Base-by-base conservation (phyloP, 2,329 filamentous ascomycete genomes). In the Phoma herbarum region DNA sequence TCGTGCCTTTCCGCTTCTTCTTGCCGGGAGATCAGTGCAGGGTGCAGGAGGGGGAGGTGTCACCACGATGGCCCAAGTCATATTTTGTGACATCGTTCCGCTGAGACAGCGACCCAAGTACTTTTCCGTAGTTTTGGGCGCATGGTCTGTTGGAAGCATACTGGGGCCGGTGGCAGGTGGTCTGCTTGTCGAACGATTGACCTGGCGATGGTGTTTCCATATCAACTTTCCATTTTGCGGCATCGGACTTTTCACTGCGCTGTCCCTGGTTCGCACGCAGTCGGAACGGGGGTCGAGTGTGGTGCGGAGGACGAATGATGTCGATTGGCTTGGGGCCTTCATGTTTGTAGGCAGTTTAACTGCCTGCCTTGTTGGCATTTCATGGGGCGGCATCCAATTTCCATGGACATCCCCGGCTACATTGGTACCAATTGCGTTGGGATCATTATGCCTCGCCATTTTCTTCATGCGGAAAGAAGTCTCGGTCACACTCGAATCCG, bases 141-240 rank as follows among this genome's bases (percentile, higher is more conserved):
- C 78, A 78, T 87, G 84, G 85, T 80, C 83, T 0, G 47, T 88
- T 1, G 86, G 85, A 1, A 84, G 76, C 2, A 82, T 84, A 1
- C 70, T 78, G 18, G 84, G 84, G 0, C 85, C 80, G 0, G 57
- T 35, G 33, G n/a, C n/a, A 14, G 33, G 33, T 14, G 33, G 33
- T 14, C 12, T 35, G 33, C 33, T 35, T 14, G 33, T 35, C 12
- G 33, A 35, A 35, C 33, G 11, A 35, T 18, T 26, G 26, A 26
- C 26, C 26, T 26, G 26, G 26, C 26, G 26, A 26, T 26, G 26
- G 26, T 26, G 26, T 26, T 26, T 26, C 26, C 26, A 26, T 9
- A 26, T 26, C 26, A 26, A 26, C 26, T 26, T 26, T 26, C 33
- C 33, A 14, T 35, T 35, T 18, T 35, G 33, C n/a, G 33, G 33